Conservation (phyloP, 1,139 yeast species). For the Saccharomyces hybrid region DNA sequence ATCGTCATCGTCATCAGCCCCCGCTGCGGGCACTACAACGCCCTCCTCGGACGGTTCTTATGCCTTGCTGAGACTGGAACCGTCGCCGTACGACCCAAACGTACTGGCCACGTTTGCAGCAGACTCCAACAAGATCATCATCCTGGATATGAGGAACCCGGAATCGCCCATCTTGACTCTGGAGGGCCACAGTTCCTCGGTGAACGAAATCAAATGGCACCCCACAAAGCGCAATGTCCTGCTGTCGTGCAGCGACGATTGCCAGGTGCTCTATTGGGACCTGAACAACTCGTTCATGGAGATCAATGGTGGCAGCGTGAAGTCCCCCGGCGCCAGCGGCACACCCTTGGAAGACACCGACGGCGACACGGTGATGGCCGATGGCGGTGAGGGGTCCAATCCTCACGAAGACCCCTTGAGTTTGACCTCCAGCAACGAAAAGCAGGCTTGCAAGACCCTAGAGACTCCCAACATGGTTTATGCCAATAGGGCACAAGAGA, state of each 20-base stretch:
- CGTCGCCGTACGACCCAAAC: slow-evolving; percentile 73
- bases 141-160: slow-evolving; percentile 83
- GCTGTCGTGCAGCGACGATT: slow-evolving; percentile 81
- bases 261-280: slow-evolving; percentile 87
- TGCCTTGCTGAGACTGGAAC: slow-evolving; percentile 55
- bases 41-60: slow-evolving; percentile 5
- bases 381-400: neutral
- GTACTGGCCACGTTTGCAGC: slow-evolving; percentile 77
- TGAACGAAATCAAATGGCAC: slow-evolving; percentile 79
- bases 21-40: slow-evolving; percentile 4
- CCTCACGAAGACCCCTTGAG: slow-evolving; percentile 11
- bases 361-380: neutral
- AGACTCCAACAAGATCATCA: slow-evolving; percentile 55
- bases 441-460: neutral
- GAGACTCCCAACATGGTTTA: slow-evolving; percentile 25
- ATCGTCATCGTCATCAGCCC: slow-evolving; percentile 5
- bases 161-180: slow-evolving; percentile 68
- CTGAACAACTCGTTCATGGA: slow-evolving; percentile 32
- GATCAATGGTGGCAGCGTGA: neutral
- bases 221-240: slow-evolving; percentile 58
- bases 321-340: neutral
- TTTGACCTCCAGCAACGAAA: neutral
- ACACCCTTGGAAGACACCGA: neutral
- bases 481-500: slow-evolving; percentile 34
- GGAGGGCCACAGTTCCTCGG: slow-evolving; percentile 58